phyloP scores from a whole-genome alignment of 2,329 filamentous ascomycete species.

The Penicillium crustosum region DNA sequence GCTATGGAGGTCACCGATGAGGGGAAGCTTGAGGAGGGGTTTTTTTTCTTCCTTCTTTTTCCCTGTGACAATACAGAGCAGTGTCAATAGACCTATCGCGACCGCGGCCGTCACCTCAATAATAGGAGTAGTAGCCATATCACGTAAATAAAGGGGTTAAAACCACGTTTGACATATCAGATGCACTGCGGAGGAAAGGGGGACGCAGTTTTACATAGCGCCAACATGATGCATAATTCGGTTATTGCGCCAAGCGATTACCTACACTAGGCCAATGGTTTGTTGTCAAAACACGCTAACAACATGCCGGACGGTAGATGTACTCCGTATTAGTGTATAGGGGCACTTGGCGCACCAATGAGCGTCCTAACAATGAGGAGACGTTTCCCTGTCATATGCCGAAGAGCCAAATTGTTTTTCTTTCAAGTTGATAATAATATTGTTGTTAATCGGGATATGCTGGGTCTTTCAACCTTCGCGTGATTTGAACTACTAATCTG shows the following conservation, averaged over 20 bases:
- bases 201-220: background rate
- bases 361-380: background rate
- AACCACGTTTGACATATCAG: background rate
- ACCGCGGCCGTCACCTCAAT: background rate
- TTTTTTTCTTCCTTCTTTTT: background rate
- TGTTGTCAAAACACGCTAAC: background rate
- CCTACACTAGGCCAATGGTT: too few species aligned
- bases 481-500: background rate
- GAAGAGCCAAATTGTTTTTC: background rate
- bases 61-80: background rate
- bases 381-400: background rate
- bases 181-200: background rate
- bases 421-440: background rate
- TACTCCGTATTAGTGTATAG: background rate
- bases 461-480: background rate
- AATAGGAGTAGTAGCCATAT: background rate
- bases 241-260: background rate
- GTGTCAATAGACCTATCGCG: background rate
- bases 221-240: background rate
- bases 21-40: constrained; percentile 25
- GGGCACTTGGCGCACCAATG: background rate
- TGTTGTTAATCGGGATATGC: background rate
- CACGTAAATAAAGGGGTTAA: background rate
- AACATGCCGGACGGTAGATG: background rate
- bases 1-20: constrained; percentile 34